Evolutionary conservation across 371 early-diverging fungal genomes (phyloP), one percentile per base, ranked within the genome.

Genomic region (Haplosporangium sp.): DNA sequence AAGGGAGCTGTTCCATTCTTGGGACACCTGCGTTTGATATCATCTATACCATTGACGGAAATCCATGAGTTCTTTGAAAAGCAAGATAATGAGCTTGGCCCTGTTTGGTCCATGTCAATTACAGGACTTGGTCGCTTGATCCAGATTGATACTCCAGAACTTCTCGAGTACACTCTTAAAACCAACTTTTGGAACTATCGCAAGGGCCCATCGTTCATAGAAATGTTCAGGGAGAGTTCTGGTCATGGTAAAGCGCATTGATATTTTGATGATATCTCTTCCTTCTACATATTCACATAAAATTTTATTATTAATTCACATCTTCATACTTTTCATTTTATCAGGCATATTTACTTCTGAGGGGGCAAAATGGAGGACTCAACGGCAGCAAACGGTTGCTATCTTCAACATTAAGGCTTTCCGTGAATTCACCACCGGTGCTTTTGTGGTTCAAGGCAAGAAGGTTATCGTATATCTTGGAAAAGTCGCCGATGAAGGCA

Each of bases 341-440:
- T 27, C 35, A 63, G 64, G 92, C 52, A 92, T 94, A 61, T 92
- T 92, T 73, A 85, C 83, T 63, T 75, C 85, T 1, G 92, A 92
- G 63, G 93, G 93, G 10, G 85, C 86, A 20, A 53, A 83, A 0
- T 91, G 93, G 92, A 85, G 77, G 48, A 85, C 73, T 42, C 89
- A 89, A 53, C 83, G 93, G 37, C 92, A 92, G 76, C 76, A 87
- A 4, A 89, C 91, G 8, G 77, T 85, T 60, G 79, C 84, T 53
- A 89, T 93, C 39, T 92, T 93, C 74, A 89, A 85, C 61, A 90
- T 90, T 60, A 86, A 85, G 67, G 91, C 90, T 67, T 92, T 89
- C 65, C 85, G 89, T 67, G 91, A 92, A 44, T 84, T 82, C 53
- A 84, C 84, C 38, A 85, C 82, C 75, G 63, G 67, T 63, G 85